Evolutionary conservation across 768 basidiomycete genomes (phyloP), one percentile per base, ranked within the genome.

Genomic region (Rhizopogon roseolus): DNA sequence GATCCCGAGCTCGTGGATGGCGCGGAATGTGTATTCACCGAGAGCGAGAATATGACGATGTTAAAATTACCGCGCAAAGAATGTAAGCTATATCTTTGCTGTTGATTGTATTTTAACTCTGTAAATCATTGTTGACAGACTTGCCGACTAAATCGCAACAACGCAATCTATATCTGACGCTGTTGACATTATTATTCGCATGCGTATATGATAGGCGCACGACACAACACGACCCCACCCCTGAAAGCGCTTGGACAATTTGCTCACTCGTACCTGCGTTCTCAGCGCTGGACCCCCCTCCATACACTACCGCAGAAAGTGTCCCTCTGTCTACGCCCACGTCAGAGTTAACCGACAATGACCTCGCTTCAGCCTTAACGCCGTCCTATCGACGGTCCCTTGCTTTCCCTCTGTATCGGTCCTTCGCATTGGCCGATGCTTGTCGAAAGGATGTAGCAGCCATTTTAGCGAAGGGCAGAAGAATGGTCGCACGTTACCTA

Each of bases 171-270:
- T 88, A 91, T 66, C 73, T 89, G 50, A 84, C 84, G 0, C 76
- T 93, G 34, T 64, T 86, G 53, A 81, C 84, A 6, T 62, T 94
- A 8, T 77, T 94, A 17, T 91, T 91, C 69, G 77, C 89, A n/a
- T 85, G 86, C 62, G 80, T 82, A 5, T 94, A 94, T 65, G 91
- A 94, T 57, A 76, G 80, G 48, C 84, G 90, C 39, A 90, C 86
- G 5, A 90, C 84, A 0, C 83, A 86, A 56, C 75, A 77, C 45
- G 91, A 94, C 56, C 82, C 90, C n/a, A 91, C 88, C 3, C 79
- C 89, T 6, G 92, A 94, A 68, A 93, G 91, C 65, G 86, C 88
- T 13, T 94, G 91, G 91, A 94, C 92, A 2, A 76, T 94, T 50
- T 78, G 82, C 58, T 76, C 71, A 29, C 76, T 94, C 49, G 81